A percentile compares a stretch with the other conserved stretches of the same genome.
Evolutionary conservation across 2,329 filamentous ascomycete species (phyloP).

Genomic region (Hortaea werneckii): DNA sequence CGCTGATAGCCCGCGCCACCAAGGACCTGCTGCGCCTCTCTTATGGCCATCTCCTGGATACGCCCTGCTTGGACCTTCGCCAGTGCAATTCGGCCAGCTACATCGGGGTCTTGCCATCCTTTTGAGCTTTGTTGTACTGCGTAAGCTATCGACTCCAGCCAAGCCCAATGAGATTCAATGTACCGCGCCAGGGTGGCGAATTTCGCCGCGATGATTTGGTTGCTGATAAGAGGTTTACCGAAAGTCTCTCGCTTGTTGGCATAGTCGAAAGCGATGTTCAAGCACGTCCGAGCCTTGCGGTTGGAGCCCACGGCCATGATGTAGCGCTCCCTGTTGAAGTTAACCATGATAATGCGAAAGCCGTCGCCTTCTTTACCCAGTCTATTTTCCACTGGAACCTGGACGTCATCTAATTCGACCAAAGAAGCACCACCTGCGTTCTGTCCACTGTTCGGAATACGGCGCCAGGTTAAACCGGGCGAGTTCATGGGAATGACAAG

Average conservation of each 20-base stretch:
- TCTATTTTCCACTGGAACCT: slow-evolving; percentile 44
- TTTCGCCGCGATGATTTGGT: slow-evolving; percentile 25
- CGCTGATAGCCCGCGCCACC: slow-evolving; percentile 44
- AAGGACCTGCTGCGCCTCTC: slow-evolving; percentile 47
- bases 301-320: slow-evolving; percentile 48
- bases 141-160: slow-evolving; percentile 23
- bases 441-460: slow-evolving; percentile 56
- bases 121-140: slow-evolving; percentile 19
- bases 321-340: slow-evolving; percentile 52
- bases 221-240: slow-evolving; percentile 24
- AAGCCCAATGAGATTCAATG: slow-evolving; percentile 24
- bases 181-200: slow-evolving; percentile 22
- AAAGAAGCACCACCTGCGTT: slow-evolving; percentile 46
- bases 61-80: slow-evolving; percentile 44
- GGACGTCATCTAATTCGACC: slow-evolving; percentile 46
- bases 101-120: slow-evolving; percentile 27
- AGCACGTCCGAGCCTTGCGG: slow-evolving; percentile 38
- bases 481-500: slow-evolving; percentile 45
- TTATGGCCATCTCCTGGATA: slow-evolving; percentile 43
- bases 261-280: slow-evolving; percentile 20
- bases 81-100: slow-evolving; percentile 43
- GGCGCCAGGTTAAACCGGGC: slow-evolving; percentile 42
- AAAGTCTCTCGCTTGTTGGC: slow-evolving; percentile 26
- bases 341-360: slow-evolving; percentile 48
- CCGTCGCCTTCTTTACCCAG: slow-evolving; percentile 46